Percentiles rank a stretch among this genome's conserved stretches.
Evolutionary conservation across 1,284 basidiomycete species (phyloP).

Genomic region (Sphaerobolus stellatus): DNA sequence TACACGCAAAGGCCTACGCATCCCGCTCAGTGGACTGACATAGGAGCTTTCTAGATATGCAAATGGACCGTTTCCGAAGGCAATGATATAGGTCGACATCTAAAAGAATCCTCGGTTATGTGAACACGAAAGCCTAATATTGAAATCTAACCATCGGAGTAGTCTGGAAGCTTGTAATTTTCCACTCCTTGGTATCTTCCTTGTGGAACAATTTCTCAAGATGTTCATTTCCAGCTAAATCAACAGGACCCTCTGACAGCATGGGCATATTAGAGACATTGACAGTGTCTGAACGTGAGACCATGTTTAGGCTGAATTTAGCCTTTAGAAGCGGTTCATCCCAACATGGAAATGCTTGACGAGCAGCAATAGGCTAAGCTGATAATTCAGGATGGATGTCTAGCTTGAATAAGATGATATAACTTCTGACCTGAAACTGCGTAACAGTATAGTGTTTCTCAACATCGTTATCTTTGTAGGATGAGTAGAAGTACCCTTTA

Average conservation of each 20-base stretch:
- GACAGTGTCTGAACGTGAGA: slow-evolving; percentile 40
- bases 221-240: slow-evolving; percentile 15
- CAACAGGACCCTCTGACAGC: slow-evolving; percentile 27
- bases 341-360: slow-evolving; percentile 47
- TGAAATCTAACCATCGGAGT: slow-evolving; percentile 26
- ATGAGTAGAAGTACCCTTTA: slow-evolving; percentile 11
- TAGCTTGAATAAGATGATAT: background rate
- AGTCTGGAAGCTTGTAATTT: slow-evolving; percentile 39
- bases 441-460: slow-evolving; percentile 75
- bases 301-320: slow-evolving; percentile 49
- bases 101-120: background rate
- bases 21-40: slow-evolving; percentile 79
- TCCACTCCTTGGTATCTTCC: slow-evolving; percentile 33
- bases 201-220: slow-evolving; percentile 25
- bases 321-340: slow-evolving; percentile 58
- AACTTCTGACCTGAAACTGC: slow-evolving; percentile 64
- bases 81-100: slow-evolving; percentile 53
- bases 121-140: background rate
- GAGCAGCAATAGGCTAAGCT: slow-evolving; percentile 50
- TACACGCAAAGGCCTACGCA: slow-evolving; percentile 80
- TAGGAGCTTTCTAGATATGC: slow-evolving; percentile 75
- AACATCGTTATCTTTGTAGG: slow-evolving; percentile 55
- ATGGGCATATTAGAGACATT: slow-evolving; percentile 47
- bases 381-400: background rate
- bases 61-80: slow-evolving; percentile 54